Evolutionary conservation across 2,329 filamentous ascomycete genomes (phyloP), one percentile per base, ranked within the genome.

Genomic region (Talaromyces amestolkiae): DNA sequence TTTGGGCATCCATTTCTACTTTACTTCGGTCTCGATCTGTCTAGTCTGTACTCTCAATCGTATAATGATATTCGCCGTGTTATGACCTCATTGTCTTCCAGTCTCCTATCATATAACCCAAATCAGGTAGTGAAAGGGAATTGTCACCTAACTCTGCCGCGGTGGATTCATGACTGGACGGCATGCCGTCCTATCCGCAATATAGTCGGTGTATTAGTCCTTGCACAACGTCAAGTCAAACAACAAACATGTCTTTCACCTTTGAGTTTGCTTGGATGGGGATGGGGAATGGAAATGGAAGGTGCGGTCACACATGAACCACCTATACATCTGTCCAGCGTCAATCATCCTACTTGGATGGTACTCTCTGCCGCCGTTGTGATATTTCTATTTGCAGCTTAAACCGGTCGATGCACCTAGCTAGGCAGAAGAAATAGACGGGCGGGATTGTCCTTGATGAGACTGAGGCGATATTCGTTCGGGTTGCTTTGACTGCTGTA

Each of bases 151-250:
- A 6, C n/a, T 54, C n/a, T 37, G 3, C 33, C 33, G 31, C 17
- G 2, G n/a, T 37, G 19, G 6, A 37, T 37, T 37, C 9, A 3
- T 9, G 53, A 17, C 4, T 22, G 33, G 33, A 56, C 33, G n/a
- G 53, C 33, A 35, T 54, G 51, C 31, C 51, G 47, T 51, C 27
- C 17, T 27, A 53, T 53, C 27, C 33, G 10, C 53, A 56, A 19
- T 17, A 56, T 37, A 11, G 8, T 33, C 7, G 22, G 39, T 39
- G 19, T 45, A 45, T 59, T 24, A 3, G 19, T 19, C 27, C 39
- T 45, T 59, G 56, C 56, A 27, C 56, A 45, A 59, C 56, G 19
- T 59, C 19, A 59, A 27, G 17, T n/a, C 35, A 59, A 59, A 59
- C 37, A 41, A 9, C 35, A 59, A 59, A 59, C 22, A 45, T 31